A percentile compares a stretch with the other conserved stretches of the same genome.
phyloP scores from a whole-genome alignment of 2,329 filamentous ascomycete genomes.

The Chrysosporium queenslandicum region DNA sequence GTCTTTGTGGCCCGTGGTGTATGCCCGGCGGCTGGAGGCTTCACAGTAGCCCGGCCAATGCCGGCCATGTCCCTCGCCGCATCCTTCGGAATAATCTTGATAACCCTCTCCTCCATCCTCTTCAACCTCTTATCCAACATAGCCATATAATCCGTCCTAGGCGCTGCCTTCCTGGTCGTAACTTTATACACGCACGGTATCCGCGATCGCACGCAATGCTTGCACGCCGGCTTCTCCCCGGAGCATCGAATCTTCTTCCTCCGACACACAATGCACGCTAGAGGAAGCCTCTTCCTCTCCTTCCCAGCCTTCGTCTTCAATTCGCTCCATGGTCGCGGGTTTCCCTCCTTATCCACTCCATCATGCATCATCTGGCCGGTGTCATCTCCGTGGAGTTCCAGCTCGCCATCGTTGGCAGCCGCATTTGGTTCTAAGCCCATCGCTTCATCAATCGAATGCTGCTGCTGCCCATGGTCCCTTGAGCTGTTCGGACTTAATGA shows the following conservation, averaged over 20 bases:
- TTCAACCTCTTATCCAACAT: conserved; percentile 95
- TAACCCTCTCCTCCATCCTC: conserved; percentile 94
- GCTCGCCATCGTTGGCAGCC: not conserved
- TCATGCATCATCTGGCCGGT: conserved; percentile 1
- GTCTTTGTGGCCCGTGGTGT: conserved; percentile 43
- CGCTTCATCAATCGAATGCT: not conserved
- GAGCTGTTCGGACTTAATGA: not conserved
- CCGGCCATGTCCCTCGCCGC: conserved; percentile 59
- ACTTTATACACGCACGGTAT: conserved; percentile 98
- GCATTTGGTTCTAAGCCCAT: not conserved
- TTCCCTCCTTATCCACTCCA: conserved; percentile 44
- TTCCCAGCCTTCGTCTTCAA: conserved; percentile 89
- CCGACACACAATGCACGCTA: conserved; percentile 91
- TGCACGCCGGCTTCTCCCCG: conserved; percentile 93
- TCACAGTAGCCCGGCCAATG: conserved; percentile 72
- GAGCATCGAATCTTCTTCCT: conserved; percentile 98
- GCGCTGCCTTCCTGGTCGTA: conserved; percentile 84
- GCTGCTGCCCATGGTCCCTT: conserved; percentile 1
- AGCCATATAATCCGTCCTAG: conserved; percentile 95
- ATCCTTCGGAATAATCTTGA: conserved; percentile 85
- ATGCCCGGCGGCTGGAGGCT: conserved; percentile 57
- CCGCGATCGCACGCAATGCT: conserved; percentile 83
- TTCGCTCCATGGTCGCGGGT: conserved; percentile 64
- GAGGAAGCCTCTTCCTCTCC: conserved; percentile 80
- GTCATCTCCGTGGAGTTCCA: not conserved